These are phyloP conservation scores for Botrytis hyacinthi DNA, from an alignment of 2,329 filamentous ascomycete species.

Conservation along the genomic window DNA sequence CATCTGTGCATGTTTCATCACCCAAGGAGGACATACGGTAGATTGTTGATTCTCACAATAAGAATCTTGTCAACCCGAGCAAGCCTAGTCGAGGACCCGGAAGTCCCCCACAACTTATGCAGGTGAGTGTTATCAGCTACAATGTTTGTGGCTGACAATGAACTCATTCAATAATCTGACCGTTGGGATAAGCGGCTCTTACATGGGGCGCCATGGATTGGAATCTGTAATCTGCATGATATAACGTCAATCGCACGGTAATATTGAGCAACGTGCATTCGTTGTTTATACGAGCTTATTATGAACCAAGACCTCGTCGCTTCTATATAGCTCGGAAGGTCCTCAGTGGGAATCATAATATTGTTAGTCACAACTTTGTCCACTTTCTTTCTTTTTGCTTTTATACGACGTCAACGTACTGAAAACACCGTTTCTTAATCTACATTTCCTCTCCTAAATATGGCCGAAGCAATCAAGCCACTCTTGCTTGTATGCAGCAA, in stretches of 20 bases:
- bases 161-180: neutral
- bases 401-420: neutral
- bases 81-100: neutral
- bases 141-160: neutral
- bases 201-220: neutral
- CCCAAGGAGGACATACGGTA: neutral
- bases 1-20: neutral
- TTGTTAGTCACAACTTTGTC: neutral
- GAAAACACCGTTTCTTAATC: neutral
- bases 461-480: neutral
- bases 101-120: neutral
- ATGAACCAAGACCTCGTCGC: neutral
- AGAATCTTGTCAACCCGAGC: neutral
- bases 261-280: neutral
- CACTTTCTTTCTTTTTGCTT: neutral
- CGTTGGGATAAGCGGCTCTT: neutral
- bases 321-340: neutral
- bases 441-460: neutral
- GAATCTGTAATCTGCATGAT: neutral
- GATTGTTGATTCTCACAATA: neutral
- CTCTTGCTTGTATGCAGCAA: conserved; percentile 7
- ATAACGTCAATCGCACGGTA: neutral
- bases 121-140: neutral
- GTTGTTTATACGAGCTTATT: neutral
- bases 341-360: neutral